Evolutionary conservation across 495 filamentous ascomycete species (phyloP).

Genomic region (Talaromyces ruber): DNA sequence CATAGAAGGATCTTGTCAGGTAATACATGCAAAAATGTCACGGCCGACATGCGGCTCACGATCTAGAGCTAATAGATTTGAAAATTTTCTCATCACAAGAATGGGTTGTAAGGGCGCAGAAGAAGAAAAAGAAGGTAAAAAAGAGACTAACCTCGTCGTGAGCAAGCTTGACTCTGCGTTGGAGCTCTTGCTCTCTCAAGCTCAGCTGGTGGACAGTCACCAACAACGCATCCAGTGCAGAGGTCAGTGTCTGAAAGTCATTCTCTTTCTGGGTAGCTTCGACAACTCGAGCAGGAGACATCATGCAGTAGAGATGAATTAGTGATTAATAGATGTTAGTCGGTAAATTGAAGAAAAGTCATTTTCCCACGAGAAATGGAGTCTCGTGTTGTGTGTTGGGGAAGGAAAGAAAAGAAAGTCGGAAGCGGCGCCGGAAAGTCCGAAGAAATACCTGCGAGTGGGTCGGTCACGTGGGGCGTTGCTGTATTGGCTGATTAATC

Average conservation of each 20-base stretch:
- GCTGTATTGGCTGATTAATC: neutral
- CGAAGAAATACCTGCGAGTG: neutral
- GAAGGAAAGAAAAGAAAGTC: neutral
- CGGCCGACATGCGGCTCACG: conserved; percentile 40
- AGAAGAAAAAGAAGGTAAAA: conserved; percentile 7
- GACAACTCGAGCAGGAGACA: conserved; percentile 29
- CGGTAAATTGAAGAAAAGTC: neutral
- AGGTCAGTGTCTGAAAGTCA: conserved; percentile 33
- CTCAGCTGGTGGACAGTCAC: conserved; percentile 39
- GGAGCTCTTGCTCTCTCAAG: conserved; percentile 33
- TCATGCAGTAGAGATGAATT: conserved; percentile 9
- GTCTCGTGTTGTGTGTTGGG: neutral
- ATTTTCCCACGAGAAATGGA: neutral
- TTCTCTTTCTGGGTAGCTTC: conserved; percentile 26
- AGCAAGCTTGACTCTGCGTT: conserved; percentile 30
- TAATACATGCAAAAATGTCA: conserved; percentile 47
- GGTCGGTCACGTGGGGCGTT: neutral
- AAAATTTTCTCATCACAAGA: conserved; percentile 43
- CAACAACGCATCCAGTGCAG: conserved; percentile 41
- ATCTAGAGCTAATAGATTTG: conserved; percentile 48
- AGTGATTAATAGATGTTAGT: neutral
- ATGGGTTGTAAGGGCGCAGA: conserved; percentile 4
- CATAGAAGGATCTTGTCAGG: conserved; percentile 31
- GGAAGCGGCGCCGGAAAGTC: neutral
- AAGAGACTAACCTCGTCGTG: conserved; percentile 37